Base-by-base conservation (phyloP, 2,329 filamentous ascomycete genomes). In the Polytolypa hystricis region DNA sequence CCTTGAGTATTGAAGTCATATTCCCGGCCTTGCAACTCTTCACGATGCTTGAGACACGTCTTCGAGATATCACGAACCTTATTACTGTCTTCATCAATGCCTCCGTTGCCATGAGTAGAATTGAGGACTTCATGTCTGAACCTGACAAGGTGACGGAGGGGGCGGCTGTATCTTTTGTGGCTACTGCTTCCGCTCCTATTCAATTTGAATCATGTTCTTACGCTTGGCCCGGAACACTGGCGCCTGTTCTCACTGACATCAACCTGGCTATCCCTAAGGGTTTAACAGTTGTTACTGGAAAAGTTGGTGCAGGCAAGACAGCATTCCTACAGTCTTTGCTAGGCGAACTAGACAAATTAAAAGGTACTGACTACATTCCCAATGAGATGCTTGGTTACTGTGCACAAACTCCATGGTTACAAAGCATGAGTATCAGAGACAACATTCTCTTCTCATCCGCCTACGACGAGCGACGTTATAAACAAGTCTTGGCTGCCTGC, bases 11-110 rank as follows among this genome's bases (percentile, higher is more conserved):
- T 23, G 82, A 93, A 42, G 69, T 93, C 17, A 86, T 86, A 7
- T 94, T 93, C 55, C 86, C 86, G 0, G 85, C 86, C 0, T 66
- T 94, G 2, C 79, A 87, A 42, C 67, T 94, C 0, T 93, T 94
- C 49, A 65, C 67, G 1, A 75, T 89, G 65, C 64, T 94, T 8
- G 81, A 89, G 48, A 67, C 63, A 1, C 83, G 77, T 42, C 64
- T 94, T 33, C 76, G 79, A 38, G 81, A 86, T 35, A 61, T 93
- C 0, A 87, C 87, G 2, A 67, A 74, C 19, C 63, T 93, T 7
- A 77, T 93, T 29, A 85, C 81, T 0, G 73, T 80, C 0, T 61
- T 89, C 4, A 70, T 93, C 45, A 93, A 93, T 49, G 83, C 85
- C 0, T 78, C 74, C n/a, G 79, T 94, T 12, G 81, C 86, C 0